Evolutionary conservation across 2,329 filamentous ascomycete genomes (phyloP), one percentile per base, ranked within the genome.

Genomic region (Verticillium nonalfalfae): DNA sequence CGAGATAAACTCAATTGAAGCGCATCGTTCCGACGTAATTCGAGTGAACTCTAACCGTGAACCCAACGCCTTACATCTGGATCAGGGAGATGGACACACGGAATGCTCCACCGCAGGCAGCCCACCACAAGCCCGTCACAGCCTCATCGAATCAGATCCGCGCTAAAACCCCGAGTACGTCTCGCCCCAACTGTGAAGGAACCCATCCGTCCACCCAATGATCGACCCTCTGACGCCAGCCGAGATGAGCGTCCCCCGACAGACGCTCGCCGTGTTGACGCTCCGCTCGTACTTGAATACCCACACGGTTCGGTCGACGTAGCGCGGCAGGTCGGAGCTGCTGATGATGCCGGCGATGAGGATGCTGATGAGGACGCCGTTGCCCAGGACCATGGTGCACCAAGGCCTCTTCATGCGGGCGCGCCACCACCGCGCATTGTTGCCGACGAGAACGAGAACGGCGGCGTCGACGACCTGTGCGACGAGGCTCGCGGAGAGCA

Each of bases 301-400:
- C 61, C 57, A 64, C 11, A 62, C 61, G 15, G 35, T 21, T 10
- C n/a, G 5, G 5, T 40, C 34, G 6, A 62, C 40, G 14, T 55
- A 31, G 14, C 10, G 35, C n/a, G 63, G 63, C 35, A 64, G 31
- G 45, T 50, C 54, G 13, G 59, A 18, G 56, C 58, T 56, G 50
- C 57, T 60, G 15, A 50, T 21, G 2, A 59, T 45, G 15, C 62
- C 54, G 3, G 59, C 45, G 1, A 62, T 40, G 21, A 66, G 31
- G 13, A 66, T 54, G 15, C n/a, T 31, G 7, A 64, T 11, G 2
- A 64, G 38, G n/a, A 62, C 52, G 3, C 54, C 38, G 54, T 64
- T 62, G 1, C 64, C 64, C 5, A 33, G n/a, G 13, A 64, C 18
- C 64, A 66, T 66, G 21, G 64, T 64, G 15, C 59, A 56, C 64